Percentiles rank a stretch among this genome's conserved stretches.
phyloP scores from a whole-genome alignment of 2,329 filamentous ascomycete species.

The Neophaeococcomyces mojaviensis region DNA sequence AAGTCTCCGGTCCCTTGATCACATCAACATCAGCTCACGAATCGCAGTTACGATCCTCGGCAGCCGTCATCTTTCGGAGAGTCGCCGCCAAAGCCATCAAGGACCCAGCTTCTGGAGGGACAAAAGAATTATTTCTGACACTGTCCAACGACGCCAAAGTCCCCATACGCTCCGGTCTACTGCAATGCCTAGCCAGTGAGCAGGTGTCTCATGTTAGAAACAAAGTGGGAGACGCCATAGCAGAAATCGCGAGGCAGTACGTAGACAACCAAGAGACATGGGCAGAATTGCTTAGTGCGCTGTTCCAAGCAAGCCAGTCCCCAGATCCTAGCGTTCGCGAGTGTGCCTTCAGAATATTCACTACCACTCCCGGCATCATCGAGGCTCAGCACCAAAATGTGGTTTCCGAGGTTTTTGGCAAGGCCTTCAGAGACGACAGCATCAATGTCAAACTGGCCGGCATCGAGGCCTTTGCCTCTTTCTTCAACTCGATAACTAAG shows the following conservation, averaged over 20 bases:
- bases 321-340: slow-evolving; percentile 76
- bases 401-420: slow-evolving; percentile 80
- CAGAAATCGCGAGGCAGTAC: slow-evolving; percentile 91
- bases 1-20: background rate
- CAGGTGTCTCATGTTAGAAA: slow-evolving; percentile 69
- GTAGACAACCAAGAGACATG: slow-evolving; percentile 79
- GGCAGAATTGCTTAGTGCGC: slow-evolving; percentile 76
- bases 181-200: slow-evolving; percentile 69
- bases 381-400: slow-evolving; percentile 89
- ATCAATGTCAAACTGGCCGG: slow-evolving; percentile 80
- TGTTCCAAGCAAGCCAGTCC: slow-evolving; percentile 88
- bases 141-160: slow-evolving; percentile 65
- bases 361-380: slow-evolving; percentile 89
- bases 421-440: slow-evolving; percentile 83
- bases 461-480: slow-evolving; percentile 93
- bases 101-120: slow-evolving; percentile 57
- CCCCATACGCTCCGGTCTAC: slow-evolving; percentile 74
- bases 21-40: slow-evolving; percentile 14
- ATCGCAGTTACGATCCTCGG: slow-evolving; percentile 73
- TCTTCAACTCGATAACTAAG: slow-evolving; percentile 85
- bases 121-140: slow-evolving; percentile 77
- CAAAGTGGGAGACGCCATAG: slow-evolving; percentile 96
- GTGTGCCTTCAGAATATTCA: slow-evolving; percentile 89
- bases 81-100: slow-evolving; percentile 87
- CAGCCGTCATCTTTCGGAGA: slow-evolving; percentile 86